These are phyloP conservation scores for Eucalyptus shirleyi DNA, from an alignment of 345 rosid genomes.

Conservation along the genomic window DNA sequence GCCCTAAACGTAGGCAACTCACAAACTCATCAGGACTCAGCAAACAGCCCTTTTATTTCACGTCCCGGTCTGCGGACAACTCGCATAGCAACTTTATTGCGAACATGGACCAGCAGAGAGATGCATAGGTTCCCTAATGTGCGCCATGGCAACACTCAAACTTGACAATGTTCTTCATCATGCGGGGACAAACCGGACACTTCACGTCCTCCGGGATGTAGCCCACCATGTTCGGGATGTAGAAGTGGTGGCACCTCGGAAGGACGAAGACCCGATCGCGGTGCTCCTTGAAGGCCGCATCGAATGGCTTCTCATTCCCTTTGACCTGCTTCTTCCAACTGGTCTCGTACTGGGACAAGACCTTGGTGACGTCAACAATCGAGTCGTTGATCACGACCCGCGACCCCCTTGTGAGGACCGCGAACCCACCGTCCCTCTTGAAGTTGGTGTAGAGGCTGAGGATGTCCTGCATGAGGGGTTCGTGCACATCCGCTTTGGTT, in stretches of 20 bases:
- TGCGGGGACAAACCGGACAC: background rate
- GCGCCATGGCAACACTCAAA: conserved; percentile 1
- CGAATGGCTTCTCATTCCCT: background rate
- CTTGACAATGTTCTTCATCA: background rate
- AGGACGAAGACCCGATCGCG: background rate
- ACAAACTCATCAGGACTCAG: background rate
- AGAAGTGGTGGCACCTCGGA: background rate
- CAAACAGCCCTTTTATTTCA: background rate
- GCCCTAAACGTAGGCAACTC: background rate
- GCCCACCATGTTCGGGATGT: background rate
- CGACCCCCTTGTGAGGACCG: background rate
- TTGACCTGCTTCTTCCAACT: background rate
- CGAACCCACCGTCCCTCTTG: background rate
- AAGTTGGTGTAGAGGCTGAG: background rate
- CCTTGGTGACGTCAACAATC: background rate
- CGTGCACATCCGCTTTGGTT: background rate
- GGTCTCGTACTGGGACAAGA: background rate
- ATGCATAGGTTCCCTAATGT: background rate
- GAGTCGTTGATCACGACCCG: background rate
- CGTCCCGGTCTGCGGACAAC: background rate
- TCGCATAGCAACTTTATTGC: background rate
- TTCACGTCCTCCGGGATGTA: background rate
- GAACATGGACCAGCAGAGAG: background rate
- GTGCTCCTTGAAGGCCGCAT: background rate
- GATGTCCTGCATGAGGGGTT: background rate